A percentile compares a stretch with the other conserved stretches of the same genome.
phyloP scores from a whole-genome alignment of 2,329 filamentous ascomycete species.

The Hypomyces rosellus region DNA sequence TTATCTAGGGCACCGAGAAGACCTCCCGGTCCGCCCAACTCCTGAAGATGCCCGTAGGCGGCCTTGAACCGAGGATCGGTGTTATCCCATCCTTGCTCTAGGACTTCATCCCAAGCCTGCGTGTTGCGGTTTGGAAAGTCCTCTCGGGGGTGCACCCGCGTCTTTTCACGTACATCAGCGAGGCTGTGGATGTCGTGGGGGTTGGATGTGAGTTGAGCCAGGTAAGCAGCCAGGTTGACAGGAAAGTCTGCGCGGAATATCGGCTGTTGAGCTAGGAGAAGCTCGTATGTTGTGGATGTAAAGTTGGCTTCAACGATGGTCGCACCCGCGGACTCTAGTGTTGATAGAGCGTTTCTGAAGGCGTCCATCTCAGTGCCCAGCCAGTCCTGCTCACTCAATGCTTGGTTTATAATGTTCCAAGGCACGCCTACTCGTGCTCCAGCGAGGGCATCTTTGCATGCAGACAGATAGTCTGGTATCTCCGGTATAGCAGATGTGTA shows the following conservation, averaged over 20 bases:
- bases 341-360: slow-evolving; percentile 46
- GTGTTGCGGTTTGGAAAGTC: slow-evolving; percentile 58
- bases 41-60: slow-evolving; percentile 39
- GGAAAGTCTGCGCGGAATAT: slow-evolving; percentile 57
- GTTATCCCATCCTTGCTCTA: slow-evolving; percentile 48
- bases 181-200: slow-evolving; percentile 45
- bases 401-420: slow-evolving; percentile 46
- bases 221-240: slow-evolving; percentile 48
- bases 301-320: slow-evolving; percentile 50
- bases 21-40: slow-evolving; percentile 51
- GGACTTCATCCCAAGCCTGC: slow-evolving; percentile 45
- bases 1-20: slow-evolving; percentile 52
- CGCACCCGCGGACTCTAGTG: slow-evolving; percentile 50
- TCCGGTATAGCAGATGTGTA: slow-evolving; percentile 42
- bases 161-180: slow-evolving; percentile 48
- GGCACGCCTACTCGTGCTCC: slow-evolving; percentile 59
- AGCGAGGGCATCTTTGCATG: slow-evolving; percentile 45
- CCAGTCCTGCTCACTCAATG: slow-evolving; percentile 8
- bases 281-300: slow-evolving; percentile 1
- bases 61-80: slow-evolving; percentile 49
- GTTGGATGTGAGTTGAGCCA: slow-evolving; percentile 50
- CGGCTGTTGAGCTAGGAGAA: slow-evolving; percentile 14
- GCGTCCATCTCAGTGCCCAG: slow-evolving; percentile 32
- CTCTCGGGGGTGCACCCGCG: slow-evolving; percentile 45
- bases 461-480: no score